Percentiles rank a stretch among this genome's conserved stretches.
phyloP scores from a whole-genome alignment of 192 early-diverging fungal genomes.

The Backusella luteola region DNA sequence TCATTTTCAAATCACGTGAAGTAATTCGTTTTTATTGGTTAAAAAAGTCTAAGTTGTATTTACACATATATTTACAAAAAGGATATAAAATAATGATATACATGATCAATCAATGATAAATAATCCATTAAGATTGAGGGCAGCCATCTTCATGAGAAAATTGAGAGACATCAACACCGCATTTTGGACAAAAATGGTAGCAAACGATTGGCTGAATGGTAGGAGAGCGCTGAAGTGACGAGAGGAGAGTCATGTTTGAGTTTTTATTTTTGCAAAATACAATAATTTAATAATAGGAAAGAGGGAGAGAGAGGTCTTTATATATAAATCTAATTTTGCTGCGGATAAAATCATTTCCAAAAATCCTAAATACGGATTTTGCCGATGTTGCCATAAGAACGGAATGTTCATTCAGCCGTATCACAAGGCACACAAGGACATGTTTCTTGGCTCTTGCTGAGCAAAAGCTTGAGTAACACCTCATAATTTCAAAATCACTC shows the following conservation, averaged over 20 bases:
- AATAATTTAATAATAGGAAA: background rate
- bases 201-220: background rate
- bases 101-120: background rate
- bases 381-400: background rate
- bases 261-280: background rate
- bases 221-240: background rate
- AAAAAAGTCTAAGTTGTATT: background rate
- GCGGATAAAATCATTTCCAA: slow-evolving; percentile 1
- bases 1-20: background rate
- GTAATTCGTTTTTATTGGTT: background rate
- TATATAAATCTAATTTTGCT: background rate
- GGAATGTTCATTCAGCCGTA: slow-evolving; percentile 2
- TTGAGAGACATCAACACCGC: slow-evolving; percentile 17
- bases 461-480: background rate
- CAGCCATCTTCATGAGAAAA: slow-evolving; percentile 12
- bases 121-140: background rate
- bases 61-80: background rate
- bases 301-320: background rate
- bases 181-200: slow-evolving; percentile 11
- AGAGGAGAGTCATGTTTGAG: background rate
- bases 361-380: background rate
- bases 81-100: background rate
- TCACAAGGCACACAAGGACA: background rate
- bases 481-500: background rate
- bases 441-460: background rate